These are phyloP conservation scores for Hypoxylon sp. DNA, from an alignment of 2,329 filamentous ascomycete genomes.

Conservation along the genomic window DNA sequence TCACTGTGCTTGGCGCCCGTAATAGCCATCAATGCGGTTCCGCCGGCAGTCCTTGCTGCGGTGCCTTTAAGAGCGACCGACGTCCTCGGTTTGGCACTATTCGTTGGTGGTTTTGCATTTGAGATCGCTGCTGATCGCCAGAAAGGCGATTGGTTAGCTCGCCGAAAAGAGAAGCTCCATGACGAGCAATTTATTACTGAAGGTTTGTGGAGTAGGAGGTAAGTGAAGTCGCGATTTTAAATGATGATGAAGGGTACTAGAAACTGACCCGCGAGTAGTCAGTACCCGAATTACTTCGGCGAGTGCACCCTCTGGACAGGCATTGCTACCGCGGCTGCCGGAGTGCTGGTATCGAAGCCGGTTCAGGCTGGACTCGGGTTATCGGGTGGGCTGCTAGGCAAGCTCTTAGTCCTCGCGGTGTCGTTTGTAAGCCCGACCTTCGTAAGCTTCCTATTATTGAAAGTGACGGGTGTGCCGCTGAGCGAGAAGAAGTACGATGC, in stretches of 20 bases:
- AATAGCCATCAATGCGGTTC: slow-evolving; percentile 74
- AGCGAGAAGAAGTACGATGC: slow-evolving; percentile 79
- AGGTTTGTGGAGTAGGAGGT: slow-evolving; percentile 73
- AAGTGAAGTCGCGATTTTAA: slow-evolving; percentile 36
- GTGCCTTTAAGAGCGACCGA: slow-evolving; percentile 69
- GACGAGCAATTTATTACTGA: slow-evolving; percentile 76
- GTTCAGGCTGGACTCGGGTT: slow-evolving; percentile 72
- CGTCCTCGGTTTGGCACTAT: slow-evolving; percentile 70
- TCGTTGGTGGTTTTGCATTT: slow-evolving; percentile 70
- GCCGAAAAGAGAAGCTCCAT: slow-evolving; percentile 76
- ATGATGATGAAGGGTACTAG: not conserved
- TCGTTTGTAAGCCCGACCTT: slow-evolving; percentile 75
- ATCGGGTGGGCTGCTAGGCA: slow-evolving; percentile 57
- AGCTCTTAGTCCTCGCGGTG: slow-evolving; percentile 57
- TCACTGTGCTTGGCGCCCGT: slow-evolving; percentile 77
- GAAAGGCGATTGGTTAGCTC: slow-evolving; percentile 73
- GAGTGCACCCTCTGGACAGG: slow-evolving; percentile 79
- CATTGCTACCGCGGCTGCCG: slow-evolving; percentile 72
- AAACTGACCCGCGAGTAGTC: slow-evolving; percentile 58
- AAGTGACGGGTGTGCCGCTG: slow-evolving; percentile 75
- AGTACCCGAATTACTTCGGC: slow-evolving; percentile 78
- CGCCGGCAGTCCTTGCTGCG: slow-evolving; percentile 66
- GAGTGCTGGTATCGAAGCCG: slow-evolving; percentile 68
- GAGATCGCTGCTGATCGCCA: slow-evolving; percentile 75
- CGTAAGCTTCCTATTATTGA: slow-evolving; percentile 73